Percentiles rank a stretch among this genome's conserved stretches.
phyloP scores from a whole-genome alignment of 768 basidiomycete genomes.

The Boletus huronensis region DNA sequence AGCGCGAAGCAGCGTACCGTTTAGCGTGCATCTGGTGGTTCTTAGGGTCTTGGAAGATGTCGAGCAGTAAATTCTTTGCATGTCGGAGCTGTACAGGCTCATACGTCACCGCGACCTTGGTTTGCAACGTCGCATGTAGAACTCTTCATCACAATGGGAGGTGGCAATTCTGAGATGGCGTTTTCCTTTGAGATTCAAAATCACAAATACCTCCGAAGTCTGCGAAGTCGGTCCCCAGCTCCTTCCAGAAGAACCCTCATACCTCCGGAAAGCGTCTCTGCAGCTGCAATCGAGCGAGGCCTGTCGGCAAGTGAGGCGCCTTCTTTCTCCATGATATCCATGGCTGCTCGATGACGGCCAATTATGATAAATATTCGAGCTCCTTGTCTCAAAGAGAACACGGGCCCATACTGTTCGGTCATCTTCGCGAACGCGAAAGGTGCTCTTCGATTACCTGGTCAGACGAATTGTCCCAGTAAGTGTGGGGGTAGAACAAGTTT shows the following conservation, averaged over 20 bases:
- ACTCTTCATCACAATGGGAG: conserved; percentile 17
- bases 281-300: conserved; percentile 35
- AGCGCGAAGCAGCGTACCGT: conserved; percentile 16
- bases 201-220: conserved; percentile 22
- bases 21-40: conserved; percentile 34
- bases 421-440: conserved; percentile 45
- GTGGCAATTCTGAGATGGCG: not conserved
- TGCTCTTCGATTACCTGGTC: conserved; percentile 1
- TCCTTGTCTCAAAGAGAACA: conserved; percentile 54
- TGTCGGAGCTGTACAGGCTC: conserved; percentile 32
- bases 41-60: conserved; percentile 33
- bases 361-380: conserved; percentile 15
- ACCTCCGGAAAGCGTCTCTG: conserved; percentile 33
- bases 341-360: conserved; percentile 31
- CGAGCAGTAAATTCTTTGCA: conserved; percentile 34
- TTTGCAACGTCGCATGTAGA: conserved; percentile 35
- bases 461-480: not conserved
- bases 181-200: not conserved
- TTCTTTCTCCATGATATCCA: conserved; percentile 41
- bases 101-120: conserved; percentile 31
- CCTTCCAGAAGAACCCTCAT: conserved; percentile 31
- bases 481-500: not conserved
- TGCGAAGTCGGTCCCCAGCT: conserved; percentile 31
- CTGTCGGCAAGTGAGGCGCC: conserved; percentile 34
- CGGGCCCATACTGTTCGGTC: conserved; percentile 57